phyloP scores from a whole-genome alignment of 2,329 filamentous ascomycete genomes.

The Trichoderma semiorbis region DNA sequence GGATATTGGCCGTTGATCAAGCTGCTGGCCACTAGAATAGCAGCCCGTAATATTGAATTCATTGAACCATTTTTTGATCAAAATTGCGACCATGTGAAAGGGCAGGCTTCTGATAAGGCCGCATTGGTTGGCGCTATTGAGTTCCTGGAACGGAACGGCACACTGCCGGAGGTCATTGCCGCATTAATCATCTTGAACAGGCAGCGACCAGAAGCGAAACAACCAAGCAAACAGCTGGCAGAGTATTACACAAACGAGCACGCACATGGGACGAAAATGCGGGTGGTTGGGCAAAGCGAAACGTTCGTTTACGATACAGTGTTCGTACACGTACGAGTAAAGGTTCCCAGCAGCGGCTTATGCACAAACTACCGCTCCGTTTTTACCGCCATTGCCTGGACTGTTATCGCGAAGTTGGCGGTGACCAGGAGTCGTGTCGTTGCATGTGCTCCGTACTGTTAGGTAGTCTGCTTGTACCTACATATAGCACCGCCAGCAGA shows the following conservation, averaged over 20 bases:
- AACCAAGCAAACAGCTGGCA: not conserved
- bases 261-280: not conserved
- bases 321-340: not conserved
- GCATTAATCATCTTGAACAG: conserved; percentile 4
- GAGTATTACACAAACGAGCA: not conserved
- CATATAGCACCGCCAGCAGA: not conserved
- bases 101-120: not conserved
- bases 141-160: conserved; percentile 1
- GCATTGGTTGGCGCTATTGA: not conserved
- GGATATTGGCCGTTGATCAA: not conserved
- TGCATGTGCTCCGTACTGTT: not conserved
- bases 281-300: not conserved
- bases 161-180: conserved; percentile 8
- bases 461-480: not conserved
- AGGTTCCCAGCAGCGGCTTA: not conserved
- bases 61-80: not conserved
- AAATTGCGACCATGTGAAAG: not conserved
- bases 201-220: not conserved
- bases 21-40: not conserved
- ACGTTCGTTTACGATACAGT: not conserved
- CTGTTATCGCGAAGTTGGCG: not conserved
- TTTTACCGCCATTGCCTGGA: not conserved
- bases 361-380: not conserved
- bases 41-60: not conserved
- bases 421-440: conserved; percentile 1